phyloP scores from a whole-genome alignment of 1,284 basidiomycete species.

The Taiwanofungus camphoratus region DNA sequence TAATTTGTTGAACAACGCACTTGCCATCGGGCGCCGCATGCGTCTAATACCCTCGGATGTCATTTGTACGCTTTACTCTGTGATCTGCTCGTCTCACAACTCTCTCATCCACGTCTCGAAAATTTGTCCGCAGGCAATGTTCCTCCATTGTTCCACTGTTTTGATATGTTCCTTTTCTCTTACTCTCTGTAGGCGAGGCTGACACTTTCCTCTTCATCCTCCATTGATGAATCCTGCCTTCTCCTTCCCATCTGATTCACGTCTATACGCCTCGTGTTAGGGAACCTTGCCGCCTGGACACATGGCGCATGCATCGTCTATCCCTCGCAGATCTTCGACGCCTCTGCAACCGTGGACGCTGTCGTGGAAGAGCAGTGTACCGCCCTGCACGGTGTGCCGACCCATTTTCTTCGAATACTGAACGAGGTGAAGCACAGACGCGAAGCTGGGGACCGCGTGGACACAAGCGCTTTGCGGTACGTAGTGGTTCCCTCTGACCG shows the following conservation, averaged over 20 bases:
- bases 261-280: constrained; percentile 64
- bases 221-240: no score
- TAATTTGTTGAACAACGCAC: constrained; percentile 75
- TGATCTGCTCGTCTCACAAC: constrained; percentile 1
- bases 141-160: constrained; percentile 81
- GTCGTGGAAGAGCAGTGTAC: constrained; percentile 65
- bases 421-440: constrained; percentile 55
- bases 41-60: constrained; percentile 55
- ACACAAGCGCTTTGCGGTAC: constrained; percentile 51
- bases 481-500: constrained; percentile 6
- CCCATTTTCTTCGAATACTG: constrained; percentile 75
- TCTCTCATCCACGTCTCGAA: no score
- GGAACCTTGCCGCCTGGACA: constrained; percentile 77
- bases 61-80: constrained; percentile 45
- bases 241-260: constrained; percentile 11
- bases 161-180: constrained; percentile 59
- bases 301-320: constrained; percentile 75
- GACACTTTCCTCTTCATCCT: constrained; percentile 4
- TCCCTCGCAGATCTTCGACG: constrained; percentile 61
- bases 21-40: constrained; percentile 71
- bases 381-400: constrained; percentile 79
- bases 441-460: constrained; percentile 37
- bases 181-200: neutral
- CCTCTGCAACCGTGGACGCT: constrained; percentile 60
- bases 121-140: constrained; percentile 62